Conservation (phyloP, 1,284 basidiomycete species). For the Boletus semigastroideus region DNA sequence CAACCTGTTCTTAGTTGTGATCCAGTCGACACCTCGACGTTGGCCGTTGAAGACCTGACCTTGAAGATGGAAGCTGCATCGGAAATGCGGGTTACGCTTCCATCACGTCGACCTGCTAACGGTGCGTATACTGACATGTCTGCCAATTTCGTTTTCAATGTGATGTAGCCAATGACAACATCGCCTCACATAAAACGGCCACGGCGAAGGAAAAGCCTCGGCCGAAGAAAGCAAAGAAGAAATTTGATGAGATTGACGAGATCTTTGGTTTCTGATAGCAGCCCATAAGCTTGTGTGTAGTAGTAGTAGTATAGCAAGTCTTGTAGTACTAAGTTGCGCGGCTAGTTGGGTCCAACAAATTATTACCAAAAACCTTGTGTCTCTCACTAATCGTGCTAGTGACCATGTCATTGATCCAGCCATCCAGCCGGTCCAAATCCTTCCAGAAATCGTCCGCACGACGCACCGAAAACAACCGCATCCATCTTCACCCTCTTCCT, state of each 20-base stretch:
- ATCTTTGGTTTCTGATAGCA: constrained; percentile 31
- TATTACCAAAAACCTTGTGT: no score
- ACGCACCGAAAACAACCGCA: constrained; percentile 60
- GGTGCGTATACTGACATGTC: constrained; percentile 5
- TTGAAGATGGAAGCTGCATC: not conserved
- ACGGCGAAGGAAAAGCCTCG: constrained; percentile 9
- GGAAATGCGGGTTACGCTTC: constrained; percentile 1
- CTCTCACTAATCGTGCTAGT: not conserved
- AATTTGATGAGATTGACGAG: constrained; percentile 32
- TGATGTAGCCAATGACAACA: constrained; percentile 2
- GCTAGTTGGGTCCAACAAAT: no score
- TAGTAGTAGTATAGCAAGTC: no score
- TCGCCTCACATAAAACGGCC: not conserved
- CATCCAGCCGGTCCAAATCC: constrained; percentile 31
- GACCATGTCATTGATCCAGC: constrained; percentile 48
- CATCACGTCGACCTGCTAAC: not conserved
- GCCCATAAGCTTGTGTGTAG: no score
- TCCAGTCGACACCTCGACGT: not conserved
- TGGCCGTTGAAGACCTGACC: not conserved
- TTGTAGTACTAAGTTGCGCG: no score
- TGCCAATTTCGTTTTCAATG: not conserved
- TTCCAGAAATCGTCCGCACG: constrained; percentile 51
- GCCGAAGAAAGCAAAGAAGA: constrained; percentile 28
- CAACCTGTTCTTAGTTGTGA: constrained; percentile 10
- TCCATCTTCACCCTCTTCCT: constrained; percentile 67